phyloP scores from a whole-genome alignment of 2,329 filamentous ascomycete genomes.

The Thyridium curvatum region DNA sequence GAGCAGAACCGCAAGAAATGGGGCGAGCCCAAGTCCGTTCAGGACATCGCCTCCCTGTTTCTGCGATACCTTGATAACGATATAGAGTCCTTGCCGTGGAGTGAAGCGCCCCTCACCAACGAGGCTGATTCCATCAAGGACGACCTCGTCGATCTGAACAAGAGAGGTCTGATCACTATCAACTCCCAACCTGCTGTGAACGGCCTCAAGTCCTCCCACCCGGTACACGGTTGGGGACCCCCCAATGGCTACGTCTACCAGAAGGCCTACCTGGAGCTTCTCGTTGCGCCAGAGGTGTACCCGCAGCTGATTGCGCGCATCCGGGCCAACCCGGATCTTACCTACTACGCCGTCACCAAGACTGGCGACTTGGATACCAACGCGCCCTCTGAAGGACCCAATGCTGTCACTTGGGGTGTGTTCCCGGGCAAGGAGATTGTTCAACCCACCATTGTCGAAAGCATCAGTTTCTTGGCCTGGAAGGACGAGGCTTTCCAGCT shows the following conservation, averaged over 20 bases:
- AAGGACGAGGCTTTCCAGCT: slow-evolving; percentile 95
- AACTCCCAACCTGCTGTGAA: slow-evolving; percentile 97
- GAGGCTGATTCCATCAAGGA: slow-evolving; percentile 76
- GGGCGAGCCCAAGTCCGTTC: slow-evolving; percentile 75
- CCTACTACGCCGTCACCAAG: slow-evolving; percentile 90
- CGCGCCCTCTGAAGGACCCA: slow-evolving; percentile 77
- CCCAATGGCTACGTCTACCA: slow-evolving; percentile 96
- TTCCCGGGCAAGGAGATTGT: slow-evolving; percentile 99
- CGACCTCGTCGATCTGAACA: slow-evolving; percentile 76
- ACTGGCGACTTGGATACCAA: slow-evolving; percentile 79
- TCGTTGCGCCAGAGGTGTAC: slow-evolving; percentile 77
- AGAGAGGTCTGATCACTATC: slow-evolving; percentile 83
- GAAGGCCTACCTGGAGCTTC: slow-evolving; percentile 91
- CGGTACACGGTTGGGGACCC: slow-evolving; percentile 90
- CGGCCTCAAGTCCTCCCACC: slow-evolving; percentile 79
- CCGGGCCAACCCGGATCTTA: slow-evolving; percentile 71
- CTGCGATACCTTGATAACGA: slow-evolving; percentile 77
- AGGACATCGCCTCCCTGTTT: slow-evolving; percentile 78
- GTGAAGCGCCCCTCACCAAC: slow-evolving; percentile 75
- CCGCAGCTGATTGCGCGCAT: slow-evolving; percentile 72
- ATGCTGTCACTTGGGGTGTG: slow-evolving; percentile 98
- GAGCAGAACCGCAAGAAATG: slow-evolving; percentile 94
- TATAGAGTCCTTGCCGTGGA: slow-evolving; percentile 85
- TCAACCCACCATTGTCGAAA: slow-evolving; percentile 99
- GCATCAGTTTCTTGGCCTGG: slow-evolving; percentile 95